These are phyloP conservation scores for Shiraia bambusicola DNA, from an alignment of 2,329 filamentous ascomycete genomes.

Conservation along the genomic window DNA sequence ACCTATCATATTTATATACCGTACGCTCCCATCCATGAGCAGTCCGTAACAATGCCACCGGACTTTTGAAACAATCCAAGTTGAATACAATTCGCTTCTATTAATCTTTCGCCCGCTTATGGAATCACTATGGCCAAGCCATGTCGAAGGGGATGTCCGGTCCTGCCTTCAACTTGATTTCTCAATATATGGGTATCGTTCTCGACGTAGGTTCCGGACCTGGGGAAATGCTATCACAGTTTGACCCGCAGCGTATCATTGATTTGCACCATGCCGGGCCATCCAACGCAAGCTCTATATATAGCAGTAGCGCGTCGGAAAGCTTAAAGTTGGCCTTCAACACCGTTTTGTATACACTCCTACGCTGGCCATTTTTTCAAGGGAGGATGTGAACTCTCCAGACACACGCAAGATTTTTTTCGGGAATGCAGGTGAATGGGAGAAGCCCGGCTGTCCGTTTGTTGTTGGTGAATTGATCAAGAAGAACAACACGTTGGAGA, in stretches of 20 bases:
- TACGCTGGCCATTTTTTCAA: conserved; percentile 57
- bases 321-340: too few relatives aligned
- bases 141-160: conserved; percentile 43
- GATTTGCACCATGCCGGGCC: conserved; percentile 59
- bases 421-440: conserved; percentile 52
- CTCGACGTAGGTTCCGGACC: conserved; percentile 53
- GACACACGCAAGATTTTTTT: conserved; percentile 52
- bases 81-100: conserved; percentile 33
- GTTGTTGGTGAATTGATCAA: conserved; percentile 44
- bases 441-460: conserved; percentile 48
- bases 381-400: conserved; percentile 54
- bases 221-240: conserved; percentile 53
- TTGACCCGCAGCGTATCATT: conserved; percentile 47
- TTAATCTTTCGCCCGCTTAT: conserved; percentile 40
- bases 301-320: too few relatives aligned
- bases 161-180: conserved; percentile 29
- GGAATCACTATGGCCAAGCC: conserved; percentile 37
- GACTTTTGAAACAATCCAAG: conserved; percentile 37
- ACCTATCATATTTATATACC: conserved; percentile 27
- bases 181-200: conserved; percentile 32
- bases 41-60: conserved; percentile 7
- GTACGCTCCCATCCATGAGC: conserved; percentile 15
- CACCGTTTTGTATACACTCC: conserved; percentile 46
- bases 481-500: conserved; percentile 19
- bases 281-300: too few relatives aligned